Evolutionary conservation across 306 rosid species (phyloP).

Genomic region (Acacia confusa): DNA sequence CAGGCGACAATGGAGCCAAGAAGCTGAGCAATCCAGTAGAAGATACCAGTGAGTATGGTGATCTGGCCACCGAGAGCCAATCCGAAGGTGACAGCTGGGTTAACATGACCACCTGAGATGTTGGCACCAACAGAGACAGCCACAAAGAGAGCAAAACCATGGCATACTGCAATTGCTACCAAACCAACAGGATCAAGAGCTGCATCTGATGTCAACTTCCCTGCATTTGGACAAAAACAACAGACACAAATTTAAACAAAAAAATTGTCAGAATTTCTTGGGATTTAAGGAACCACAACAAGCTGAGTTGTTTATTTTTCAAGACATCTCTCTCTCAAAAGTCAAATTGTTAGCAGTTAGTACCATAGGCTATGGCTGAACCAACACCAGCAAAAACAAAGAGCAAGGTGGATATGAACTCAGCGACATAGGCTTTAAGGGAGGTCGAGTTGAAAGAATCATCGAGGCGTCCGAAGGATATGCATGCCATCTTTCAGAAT

Average conservation of each 20-base stretch:
- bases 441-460: slow-evolving; percentile 77
- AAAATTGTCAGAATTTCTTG: background rate
- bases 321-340: background rate
- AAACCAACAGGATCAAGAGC: slow-evolving; percentile 63
- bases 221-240: slow-evolving; percentile 31
- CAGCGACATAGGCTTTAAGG: slow-evolving; percentile 76
- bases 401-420: slow-evolving; percentile 89
- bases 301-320: background rate
- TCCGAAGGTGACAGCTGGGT: slow-evolving; percentile 96
- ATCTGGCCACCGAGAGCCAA: slow-evolving; percentile 92
- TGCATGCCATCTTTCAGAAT: slow-evolving; percentile 62
- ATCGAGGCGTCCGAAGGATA: slow-evolving; percentile 72
- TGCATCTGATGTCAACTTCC: slow-evolving; percentile 75
- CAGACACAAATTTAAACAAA: background rate
- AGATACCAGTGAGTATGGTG: slow-evolving; percentile 74
- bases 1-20: slow-evolving; percentile 82
- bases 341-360: background rate
- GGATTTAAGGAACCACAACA: background rate
- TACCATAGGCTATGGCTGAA: slow-evolving; percentile 81
- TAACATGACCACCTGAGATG: slow-evolving; percentile 94
- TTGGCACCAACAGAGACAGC: slow-evolving; percentile 84
- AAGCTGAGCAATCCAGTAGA: slow-evolving; percentile 91
- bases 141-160: slow-evolving; percentile 83
- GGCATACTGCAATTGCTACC: slow-evolving; percentile 79
- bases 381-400: slow-evolving; percentile 95